These are phyloP conservation scores for Podosphaera leucotricha DNA, from an alignment of 2,329 filamentous ascomycete genomes.

Conservation along the genomic window DNA sequence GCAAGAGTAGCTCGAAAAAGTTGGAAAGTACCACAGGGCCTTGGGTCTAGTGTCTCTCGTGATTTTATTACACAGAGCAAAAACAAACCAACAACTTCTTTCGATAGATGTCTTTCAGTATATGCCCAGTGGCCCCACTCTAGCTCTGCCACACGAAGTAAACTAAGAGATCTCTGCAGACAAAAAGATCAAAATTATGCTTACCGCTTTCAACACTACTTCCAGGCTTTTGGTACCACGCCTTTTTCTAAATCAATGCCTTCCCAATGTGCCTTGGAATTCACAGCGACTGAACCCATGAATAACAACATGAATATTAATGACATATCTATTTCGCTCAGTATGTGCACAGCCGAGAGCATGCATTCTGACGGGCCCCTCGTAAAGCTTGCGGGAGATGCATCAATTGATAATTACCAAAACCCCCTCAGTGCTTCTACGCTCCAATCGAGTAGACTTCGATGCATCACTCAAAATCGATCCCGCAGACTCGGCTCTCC, in stretches of 20 bases:
- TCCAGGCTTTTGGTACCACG: conserved; percentile 29
- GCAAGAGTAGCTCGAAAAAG: conserved; percentile 41
- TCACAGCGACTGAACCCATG: conserved; percentile 17
- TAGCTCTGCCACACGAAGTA: conserved; percentile 34
- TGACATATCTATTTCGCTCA: conserved; percentile 39
- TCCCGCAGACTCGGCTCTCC: conserved; percentile 9
- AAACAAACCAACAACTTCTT: conserved; percentile 33
- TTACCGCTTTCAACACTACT: conserved; percentile 19
- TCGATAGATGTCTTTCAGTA: conserved; percentile 21
- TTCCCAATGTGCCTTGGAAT: not conserved
- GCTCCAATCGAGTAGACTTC: not conserved
- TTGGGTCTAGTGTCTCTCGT: conserved; percentile 2
- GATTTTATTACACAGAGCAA: conserved; percentile 11
- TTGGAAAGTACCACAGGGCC: conserved; percentile 35
- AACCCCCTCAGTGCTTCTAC: not conserved
- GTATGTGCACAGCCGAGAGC: conserved; percentile 35
- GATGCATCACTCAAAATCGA: conserved; percentile 1
- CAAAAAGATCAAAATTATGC: conserved; percentile 24
- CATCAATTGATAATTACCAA: not conserved
- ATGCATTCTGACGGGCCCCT: conserved; percentile 40
- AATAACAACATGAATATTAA: conserved; percentile 31
- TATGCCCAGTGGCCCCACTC: conserved; percentile 42
- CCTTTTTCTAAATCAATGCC: conserved; percentile 28
- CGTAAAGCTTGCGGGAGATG: conserved; percentile 23
- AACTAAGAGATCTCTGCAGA: conserved; percentile 39